Evolutionary conservation across 2,329 filamentous ascomycete genomes (phyloP), one percentile per base, ranked within the genome.

Genomic region (Fusarium agapanthi): DNA sequence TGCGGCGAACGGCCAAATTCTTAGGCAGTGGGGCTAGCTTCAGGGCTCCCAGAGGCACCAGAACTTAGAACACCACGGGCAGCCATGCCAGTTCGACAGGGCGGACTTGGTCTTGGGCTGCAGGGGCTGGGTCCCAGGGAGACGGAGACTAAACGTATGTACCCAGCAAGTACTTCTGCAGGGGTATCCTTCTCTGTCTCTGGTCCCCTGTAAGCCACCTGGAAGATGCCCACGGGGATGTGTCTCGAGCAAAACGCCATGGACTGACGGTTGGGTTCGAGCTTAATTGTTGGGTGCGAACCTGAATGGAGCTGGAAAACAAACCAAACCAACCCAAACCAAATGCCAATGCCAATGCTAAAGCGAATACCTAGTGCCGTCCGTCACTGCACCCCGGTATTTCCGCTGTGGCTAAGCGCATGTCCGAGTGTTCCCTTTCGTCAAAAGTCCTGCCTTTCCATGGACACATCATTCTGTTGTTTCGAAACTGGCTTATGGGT

Each of bases 1-100:
- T 78, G 71, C 76, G 74, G 76, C 76, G 73, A 75, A 77, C 74
- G 73, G 75, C 73, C 71, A 77, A 77, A 71, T 65, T 76, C 75
- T 77, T 71, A 69, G 71, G 66, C 57, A 75, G 76, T 77, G 76
- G 76, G 64, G 53, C 51, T 45, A 68, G 72, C 71, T 65, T 65
- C 71, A 77, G 70, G 71, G 74, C 75, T 56, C 67, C 67, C 61
- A 76, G 58, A 53, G 65, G 64, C 72, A 62, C 58, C 62, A 44
- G 61, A 47, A 47, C n/a, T 35, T 26, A 51, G 50, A 54, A 40
- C 50, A 40, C 24, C 24, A 53, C 62, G 63, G 66, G 62, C 66
- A 70, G 34, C 20, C 24, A 76, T 74, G 75, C 76, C 69, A 65
- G 76, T 67, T 76, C 75, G 73, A 77, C 75, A 77, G 74, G 75